phyloP scores from a whole-genome alignment of 306 rosid species.

The Clitoria ternatea region DNA sequence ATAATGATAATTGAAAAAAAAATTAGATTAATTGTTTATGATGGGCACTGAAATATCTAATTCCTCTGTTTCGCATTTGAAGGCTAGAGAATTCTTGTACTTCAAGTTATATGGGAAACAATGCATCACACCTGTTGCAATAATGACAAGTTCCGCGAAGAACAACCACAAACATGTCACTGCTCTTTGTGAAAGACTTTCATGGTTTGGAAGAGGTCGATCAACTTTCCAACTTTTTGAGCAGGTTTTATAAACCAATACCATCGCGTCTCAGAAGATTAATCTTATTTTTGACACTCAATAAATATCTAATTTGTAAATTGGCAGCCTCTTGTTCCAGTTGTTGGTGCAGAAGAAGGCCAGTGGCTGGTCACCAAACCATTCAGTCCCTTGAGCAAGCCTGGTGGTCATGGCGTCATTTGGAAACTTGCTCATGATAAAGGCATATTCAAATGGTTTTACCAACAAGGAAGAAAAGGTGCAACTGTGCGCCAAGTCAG shows the following conservation, averaged over 20 bases:
- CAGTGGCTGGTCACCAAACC: conserved; percentile 78
- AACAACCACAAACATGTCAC: conserved; percentile 71
- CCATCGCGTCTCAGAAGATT: conserved; percentile 13
- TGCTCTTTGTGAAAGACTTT: conserved; percentile 72
- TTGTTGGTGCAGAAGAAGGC: conserved; percentile 82
- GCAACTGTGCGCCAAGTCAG: conserved; percentile 96
- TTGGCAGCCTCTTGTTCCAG: conserved; percentile 95
- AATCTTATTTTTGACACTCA: conserved; percentile 21
- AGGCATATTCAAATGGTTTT: conserved; percentile 92
- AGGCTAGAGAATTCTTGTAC: conserved; percentile 98
- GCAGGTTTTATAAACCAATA: conserved; percentile 62
- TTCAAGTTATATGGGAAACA: conserved; percentile 83
- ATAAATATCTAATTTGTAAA: conserved; percentile 36
- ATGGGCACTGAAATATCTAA: conserved; percentile 2
- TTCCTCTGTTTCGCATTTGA: conserved; percentile 31
- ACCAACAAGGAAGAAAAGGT: conserved; percentile 81
- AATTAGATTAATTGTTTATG: conserved; percentile 16
- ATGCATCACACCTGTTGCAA: conserved; percentile 91
- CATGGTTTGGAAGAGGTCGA: conserved; percentile 97
- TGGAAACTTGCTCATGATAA: conserved; percentile 95
- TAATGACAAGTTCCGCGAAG: conserved; percentile 97
- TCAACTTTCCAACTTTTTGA: conserved; percentile 91
- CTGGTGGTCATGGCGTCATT: conserved; percentile 96
- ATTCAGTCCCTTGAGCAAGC: conserved; percentile 79
- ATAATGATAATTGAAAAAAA: too few species aligned